phyloP scores from a whole-genome alignment of 257 asterid species.

The Nicotiana tomentosiformis region DNA sequence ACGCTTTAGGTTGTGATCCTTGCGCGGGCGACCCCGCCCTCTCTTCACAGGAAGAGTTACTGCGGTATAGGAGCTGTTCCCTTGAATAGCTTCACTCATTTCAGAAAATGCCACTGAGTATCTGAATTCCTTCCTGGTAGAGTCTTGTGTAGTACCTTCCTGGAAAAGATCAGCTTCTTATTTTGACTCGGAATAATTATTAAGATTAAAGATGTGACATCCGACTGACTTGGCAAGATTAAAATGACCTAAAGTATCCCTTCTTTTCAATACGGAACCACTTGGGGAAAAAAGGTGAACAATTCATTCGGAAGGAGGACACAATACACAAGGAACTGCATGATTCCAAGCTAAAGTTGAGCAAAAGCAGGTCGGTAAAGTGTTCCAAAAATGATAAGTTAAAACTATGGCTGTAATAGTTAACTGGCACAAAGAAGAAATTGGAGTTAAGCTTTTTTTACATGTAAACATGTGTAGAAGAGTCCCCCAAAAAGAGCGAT shows the following conservation, averaged over 20 bases:
- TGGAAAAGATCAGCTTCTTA: not conserved
- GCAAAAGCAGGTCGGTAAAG: not conserved
- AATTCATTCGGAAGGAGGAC: not conserved
- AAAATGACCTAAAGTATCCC: not conserved
- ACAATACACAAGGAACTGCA: not conserved
- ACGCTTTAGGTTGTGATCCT: conserved; percentile 32
- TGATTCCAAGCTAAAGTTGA: not conserved
- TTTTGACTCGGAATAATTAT: not conserved
- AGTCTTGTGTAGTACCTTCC: not conserved
- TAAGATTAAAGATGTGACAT: not conserved
- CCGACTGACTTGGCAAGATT: not conserved
- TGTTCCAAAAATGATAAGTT: not conserved
- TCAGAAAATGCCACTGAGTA: not conserved
- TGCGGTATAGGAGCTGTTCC: conserved; percentile 11
- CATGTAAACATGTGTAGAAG: not conserved
- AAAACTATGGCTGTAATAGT: not conserved
- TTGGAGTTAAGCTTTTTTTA: not conserved
- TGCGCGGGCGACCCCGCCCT: conserved; percentile 40
- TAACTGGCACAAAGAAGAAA: not conserved
- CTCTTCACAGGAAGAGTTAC: conserved; percentile 26
- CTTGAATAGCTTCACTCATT: conserved; percentile 36
- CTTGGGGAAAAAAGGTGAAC: not conserved
- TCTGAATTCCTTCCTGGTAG: not conserved
- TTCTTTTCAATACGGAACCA: not conserved
- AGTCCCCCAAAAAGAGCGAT: too few relatives aligned